A percentile compares a stretch with the other conserved stretches of the same genome.
These are phyloP conservation scores for Ramularia endophylla DNA, from an alignment of 2,329 filamentous ascomycete species.

Conservation along the genomic window DNA sequence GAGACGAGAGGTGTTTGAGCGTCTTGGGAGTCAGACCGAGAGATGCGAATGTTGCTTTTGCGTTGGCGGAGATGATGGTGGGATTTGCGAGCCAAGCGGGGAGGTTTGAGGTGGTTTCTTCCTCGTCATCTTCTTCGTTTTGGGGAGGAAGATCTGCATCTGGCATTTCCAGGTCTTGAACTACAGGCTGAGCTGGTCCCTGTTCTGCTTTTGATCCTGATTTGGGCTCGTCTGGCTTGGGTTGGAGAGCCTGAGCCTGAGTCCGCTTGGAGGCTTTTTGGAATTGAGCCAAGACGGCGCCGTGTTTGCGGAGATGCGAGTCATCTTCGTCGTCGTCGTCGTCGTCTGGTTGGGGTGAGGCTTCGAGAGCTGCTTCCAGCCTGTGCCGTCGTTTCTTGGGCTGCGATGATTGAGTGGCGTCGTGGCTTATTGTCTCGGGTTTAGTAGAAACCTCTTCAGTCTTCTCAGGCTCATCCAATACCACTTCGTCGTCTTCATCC, in stretches of 20 bases:
- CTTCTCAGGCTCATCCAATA: background rate
- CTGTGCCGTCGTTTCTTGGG: conserved; percentile 48
- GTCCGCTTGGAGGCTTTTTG: conserved; percentile 30
- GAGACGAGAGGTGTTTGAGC: conserved; percentile 57
- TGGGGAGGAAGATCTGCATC: conserved; percentile 3
- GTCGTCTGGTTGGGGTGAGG: conserved; percentile 16
- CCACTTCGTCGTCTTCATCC: background rate
- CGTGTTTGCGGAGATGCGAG: conserved; percentile 27
- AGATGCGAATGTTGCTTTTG: conserved; percentile 55
- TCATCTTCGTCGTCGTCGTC: conserved; percentile 28
- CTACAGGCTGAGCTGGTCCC: conserved; percentile 18
- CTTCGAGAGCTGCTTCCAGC: conserved; percentile 26
- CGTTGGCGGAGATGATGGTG: conserved; percentile 58
- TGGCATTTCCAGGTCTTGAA: conserved; percentile 56
- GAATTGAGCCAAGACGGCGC: conserved; percentile 40
- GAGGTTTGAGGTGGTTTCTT: conserved; percentile 46
- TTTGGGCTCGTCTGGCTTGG: background rate
- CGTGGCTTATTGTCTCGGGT: conserved; percentile 3
- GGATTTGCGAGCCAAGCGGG: conserved; percentile 77
- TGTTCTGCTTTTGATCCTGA: conserved; percentile 12
- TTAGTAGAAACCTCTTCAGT: background rate
- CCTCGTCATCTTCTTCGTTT: conserved; percentile 44
- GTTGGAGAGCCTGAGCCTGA: conserved; percentile 3
- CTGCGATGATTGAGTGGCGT: conserved; percentile 5
- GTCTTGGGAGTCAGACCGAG: conserved; percentile 59